These are phyloP conservation scores for Neolentinus lepideus DNA, from an alignment of 1,284 basidiomycete species.

Conservation along the genomic window DNA sequence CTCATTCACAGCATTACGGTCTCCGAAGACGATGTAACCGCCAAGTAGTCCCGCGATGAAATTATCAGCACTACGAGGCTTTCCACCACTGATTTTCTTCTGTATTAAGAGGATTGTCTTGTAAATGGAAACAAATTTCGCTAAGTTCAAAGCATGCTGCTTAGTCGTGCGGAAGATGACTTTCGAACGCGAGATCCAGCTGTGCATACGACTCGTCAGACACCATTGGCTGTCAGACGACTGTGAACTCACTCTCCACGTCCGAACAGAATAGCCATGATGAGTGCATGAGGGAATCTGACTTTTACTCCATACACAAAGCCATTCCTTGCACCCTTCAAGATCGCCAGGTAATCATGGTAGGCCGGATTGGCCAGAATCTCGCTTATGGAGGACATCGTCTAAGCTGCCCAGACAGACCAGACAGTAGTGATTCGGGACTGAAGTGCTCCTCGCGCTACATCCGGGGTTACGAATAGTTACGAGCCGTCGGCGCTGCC, in stretches of 20 bases:
- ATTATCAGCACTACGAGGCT: slow-evolving; percentile 76
- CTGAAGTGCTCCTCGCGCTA: background rate
- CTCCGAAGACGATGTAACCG: slow-evolving; percentile 91
- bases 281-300: slow-evolving; percentile 95
- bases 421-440: background rate
- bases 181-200: slow-evolving; percentile 61
- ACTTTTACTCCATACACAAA: slow-evolving; percentile 92
- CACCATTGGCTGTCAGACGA: slow-evolving; percentile 34
- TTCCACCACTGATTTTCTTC: slow-evolving; percentile 74
- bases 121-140: slow-evolving; percentile 92
- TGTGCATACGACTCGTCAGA: slow-evolving; percentile 20
- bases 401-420: background rate
- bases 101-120: slow-evolving; percentile 83
- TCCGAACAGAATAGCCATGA: slow-evolving; percentile 96
- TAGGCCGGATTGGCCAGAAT: slow-evolving; percentile 65
- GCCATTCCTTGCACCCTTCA: slow-evolving; percentile 95
- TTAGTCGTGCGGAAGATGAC: slow-evolving; percentile 85
- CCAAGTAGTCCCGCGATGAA: slow-evolving; percentile 91
- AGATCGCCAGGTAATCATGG: slow-evolving; percentile 85
- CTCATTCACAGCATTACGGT: slow-evolving; percentile 95
- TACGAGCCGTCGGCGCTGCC: background rate
- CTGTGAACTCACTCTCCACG: slow-evolving; percentile 51
- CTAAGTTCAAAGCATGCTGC: slow-evolving; percentile 84
- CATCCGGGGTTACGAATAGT: background rate
- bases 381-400: slow-evolving; percentile 24